Conservation (phyloP, 1,284 basidiomycete species). For the Omphalotus olearius region DNA sequence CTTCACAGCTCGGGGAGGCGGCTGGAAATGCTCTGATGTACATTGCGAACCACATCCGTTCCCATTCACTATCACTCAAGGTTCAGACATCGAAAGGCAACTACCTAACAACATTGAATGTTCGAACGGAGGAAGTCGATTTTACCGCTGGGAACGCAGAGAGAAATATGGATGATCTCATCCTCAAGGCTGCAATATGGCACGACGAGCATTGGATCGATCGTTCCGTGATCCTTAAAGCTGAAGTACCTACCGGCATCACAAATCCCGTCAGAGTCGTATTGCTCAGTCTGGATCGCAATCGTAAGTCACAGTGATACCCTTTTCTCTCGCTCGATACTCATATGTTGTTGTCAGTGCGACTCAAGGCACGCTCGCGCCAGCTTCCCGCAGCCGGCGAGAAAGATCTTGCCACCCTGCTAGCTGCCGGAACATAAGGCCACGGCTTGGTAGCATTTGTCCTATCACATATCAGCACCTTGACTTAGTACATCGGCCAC, state of each 20-base stretch:
- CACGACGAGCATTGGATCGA: constrained; percentile 92
- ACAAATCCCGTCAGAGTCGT: constrained; percentile 75
- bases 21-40: constrained; percentile 74
- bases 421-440: constrained; percentile 40
- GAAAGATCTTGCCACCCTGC: constrained; percentile 63
- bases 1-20: constrained; percentile 61
- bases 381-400: constrained; percentile 76
- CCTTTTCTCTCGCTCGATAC: constrained; percentile 13
- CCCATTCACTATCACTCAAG: constrained; percentile 78
- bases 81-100: constrained; percentile 95
- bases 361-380: constrained; percentile 79
- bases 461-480: too few species aligned
- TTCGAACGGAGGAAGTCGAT: constrained; percentile 85
- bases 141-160: constrained; percentile 59
- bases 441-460: too few species aligned
- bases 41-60: constrained; percentile 72
- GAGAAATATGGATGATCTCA: constrained; percentile 91
- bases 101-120: constrained; percentile 80
- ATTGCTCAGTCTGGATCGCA: constrained; percentile 88
- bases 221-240: constrained; percentile 67
- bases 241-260: constrained; percentile 29
- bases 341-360: constrained; percentile 42
- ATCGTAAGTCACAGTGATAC: constrained; percentile 53
- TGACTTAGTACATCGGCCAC: not conserved
- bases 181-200: constrained; percentile 88